These are phyloP conservation scores for Pontederia paniculata DNA, from an alignment of 176 grass and related monocot species.

Conservation along the genomic window DNA sequence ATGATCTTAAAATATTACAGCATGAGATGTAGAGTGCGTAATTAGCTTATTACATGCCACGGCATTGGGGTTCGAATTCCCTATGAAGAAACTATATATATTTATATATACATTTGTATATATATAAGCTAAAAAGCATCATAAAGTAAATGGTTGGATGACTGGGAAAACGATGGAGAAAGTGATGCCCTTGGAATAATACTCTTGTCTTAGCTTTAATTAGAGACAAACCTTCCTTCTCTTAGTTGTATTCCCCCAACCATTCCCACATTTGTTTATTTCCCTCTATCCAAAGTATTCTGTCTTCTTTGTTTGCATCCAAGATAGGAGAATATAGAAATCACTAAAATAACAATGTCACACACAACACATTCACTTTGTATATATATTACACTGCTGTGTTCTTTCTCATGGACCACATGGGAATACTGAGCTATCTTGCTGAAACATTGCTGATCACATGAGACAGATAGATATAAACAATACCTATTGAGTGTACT, in stretches of 20 bases:
- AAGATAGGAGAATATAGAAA: neutral
- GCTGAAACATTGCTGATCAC: too few relatives aligned
- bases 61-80: too few relatives aligned
- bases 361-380: neutral
- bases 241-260: constrained; percentile 1
- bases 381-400: neutral
- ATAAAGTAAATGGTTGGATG: neutral
- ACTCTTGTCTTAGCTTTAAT: neutral
- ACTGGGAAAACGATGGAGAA: neutral
- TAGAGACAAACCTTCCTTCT: constrained; percentile 10
- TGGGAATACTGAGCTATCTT: too few relatives aligned
- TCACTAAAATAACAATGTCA: neutral
- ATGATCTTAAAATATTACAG: neutral
- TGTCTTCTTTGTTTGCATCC: constrained; percentile 8
- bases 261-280: neutral
- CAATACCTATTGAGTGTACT: too few relatives aligned
- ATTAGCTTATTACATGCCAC: too few relatives aligned
- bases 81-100: too few relatives aligned
- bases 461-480: too few relatives aligned
- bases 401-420: neutral
- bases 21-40: neutral
- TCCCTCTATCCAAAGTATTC: constrained; percentile 4
- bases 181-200: neutral
- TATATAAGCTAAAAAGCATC: too few relatives aligned
- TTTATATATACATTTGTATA: too few relatives aligned